These are phyloP conservation scores for Aspergillus avenaceus DNA, from an alignment of 495 filamentous ascomycete species.

Conservation along the genomic window DNA sequence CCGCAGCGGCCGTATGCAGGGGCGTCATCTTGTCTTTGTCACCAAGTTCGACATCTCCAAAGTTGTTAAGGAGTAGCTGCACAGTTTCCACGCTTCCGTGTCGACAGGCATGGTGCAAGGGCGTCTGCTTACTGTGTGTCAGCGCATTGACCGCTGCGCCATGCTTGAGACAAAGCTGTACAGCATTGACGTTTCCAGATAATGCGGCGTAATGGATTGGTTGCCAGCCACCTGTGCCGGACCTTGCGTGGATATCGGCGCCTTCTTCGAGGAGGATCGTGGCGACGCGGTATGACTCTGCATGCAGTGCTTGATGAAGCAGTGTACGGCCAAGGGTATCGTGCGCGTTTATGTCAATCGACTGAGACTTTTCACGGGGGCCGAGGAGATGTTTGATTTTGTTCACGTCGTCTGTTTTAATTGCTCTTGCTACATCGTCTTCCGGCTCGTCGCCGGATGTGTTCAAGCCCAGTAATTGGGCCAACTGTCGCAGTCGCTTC, in stretches of 20 bases:
- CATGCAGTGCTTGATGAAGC: conserved; percentile 2
- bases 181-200: neutral
- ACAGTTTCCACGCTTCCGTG: neutral
- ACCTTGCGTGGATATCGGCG: conserved; percentile 2
- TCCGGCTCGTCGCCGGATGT: too few species aligned
- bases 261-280: neutral
- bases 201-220: conserved; percentile 5
- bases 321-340: conserved; percentile 3
- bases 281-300: neutral
- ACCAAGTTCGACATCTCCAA: neutral
- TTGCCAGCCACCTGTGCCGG: neutral
- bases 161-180: neutral
- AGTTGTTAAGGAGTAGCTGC: neutral
- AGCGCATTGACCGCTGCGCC: neutral
- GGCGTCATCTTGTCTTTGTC: neutral
- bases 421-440: too few species aligned
- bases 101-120: conserved; percentile 2
- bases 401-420: neutral
- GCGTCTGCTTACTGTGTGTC: neutral
- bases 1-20: neutral
- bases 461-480: too few species aligned
- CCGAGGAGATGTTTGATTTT: too few species aligned
- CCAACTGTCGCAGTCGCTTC: too few species aligned
- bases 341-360: neutral
- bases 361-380: too few species aligned